Percentiles rank a stretch among this genome's conserved stretches.
phyloP scores from a whole-genome alignment of 805 yeast species.

The Suhomyces faveliae region DNA sequence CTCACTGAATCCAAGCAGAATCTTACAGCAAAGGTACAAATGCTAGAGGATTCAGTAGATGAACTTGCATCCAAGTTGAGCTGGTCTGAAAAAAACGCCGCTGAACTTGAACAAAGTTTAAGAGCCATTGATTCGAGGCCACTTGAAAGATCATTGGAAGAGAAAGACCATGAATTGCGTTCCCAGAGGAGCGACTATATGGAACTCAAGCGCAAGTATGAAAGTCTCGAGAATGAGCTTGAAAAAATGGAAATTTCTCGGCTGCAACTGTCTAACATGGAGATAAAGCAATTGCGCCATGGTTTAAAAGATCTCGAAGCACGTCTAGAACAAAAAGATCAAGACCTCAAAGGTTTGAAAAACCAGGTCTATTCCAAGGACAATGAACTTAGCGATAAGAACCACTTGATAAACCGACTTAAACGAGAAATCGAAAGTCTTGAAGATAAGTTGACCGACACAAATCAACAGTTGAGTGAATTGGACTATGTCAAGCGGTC shows the following conservation, averaged over 20 bases:
- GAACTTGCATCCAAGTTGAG: not conserved
- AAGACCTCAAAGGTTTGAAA: not conserved
- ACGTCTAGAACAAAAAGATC: not conserved
- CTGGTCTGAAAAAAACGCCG: not conserved
- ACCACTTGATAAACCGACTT: constrained; percentile 3
- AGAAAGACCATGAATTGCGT: not conserved
- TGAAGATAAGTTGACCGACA: constrained; percentile 8
- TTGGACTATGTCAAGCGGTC: constrained; percentile 14
- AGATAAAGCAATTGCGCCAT: not conserved
- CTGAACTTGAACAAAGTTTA: not conserved
- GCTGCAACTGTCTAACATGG: not conserved
- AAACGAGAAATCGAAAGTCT: constrained; percentile 10
- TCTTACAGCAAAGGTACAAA: not conserved
- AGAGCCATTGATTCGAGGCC: not conserved
- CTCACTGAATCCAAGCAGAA: not conserved
- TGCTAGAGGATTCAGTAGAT: not conserved
- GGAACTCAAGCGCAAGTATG: not conserved
- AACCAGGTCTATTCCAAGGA: constrained; percentile 1
- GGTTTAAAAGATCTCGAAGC: not conserved
- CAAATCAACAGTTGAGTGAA: constrained; percentile 8
- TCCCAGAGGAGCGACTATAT: not conserved
- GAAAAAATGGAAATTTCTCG: not conserved
- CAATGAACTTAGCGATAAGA: constrained; percentile 5
- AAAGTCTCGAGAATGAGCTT: constrained; percentile 1
- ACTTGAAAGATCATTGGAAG: not conserved